Evolutionary conservation across 2,329 filamentous ascomycete genomes (phyloP), one percentile per base, ranked within the genome.

Genomic region (Curvularia verruculosa): DNA sequence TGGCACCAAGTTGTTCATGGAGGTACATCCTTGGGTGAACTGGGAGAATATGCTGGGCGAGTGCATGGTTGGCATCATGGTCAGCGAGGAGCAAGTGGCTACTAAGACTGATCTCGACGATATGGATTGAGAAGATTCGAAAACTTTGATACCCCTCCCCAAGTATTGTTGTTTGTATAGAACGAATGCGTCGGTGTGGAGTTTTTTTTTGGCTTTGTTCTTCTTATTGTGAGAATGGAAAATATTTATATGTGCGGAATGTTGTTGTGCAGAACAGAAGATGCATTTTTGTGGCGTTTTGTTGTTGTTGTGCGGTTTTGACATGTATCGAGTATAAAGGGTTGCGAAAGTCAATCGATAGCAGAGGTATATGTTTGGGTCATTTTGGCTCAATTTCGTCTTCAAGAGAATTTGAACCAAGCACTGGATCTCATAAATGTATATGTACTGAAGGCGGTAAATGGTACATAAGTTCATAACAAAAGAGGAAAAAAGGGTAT

Each of bases 11-110:
- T 66, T 88, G 65, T 88, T 88, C 67, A 81, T 83, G 72, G 86
- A 88, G 66, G 80, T 86, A 13, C 86, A 88, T 77, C 85, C 86
- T 3, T 88, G 86, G 86, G 86, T 88, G 15, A 88, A 87, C 58
- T 88, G 86, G 86, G 86, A 88, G 73, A 86, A 85, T 15, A 87
- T 88, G 79, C 67, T 88, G 54, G 81, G 80, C 18, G 81, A 85
- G 63, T 88, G 86, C 70, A 67, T 87, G 51, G 83, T 88, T 3
- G 86, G 86, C 1, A 84, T 87, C 31, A 71, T 87, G 69, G 85
- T 88, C 37, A 78, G 79, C 13, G 85, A 87, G 67, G 77, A 82
- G 56, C 79, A 83, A 55, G 74, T 64, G 19, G 28, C 39, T 18
- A 15, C 3, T 19, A 40, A 36, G 15, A 72, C 74, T 44, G 70